These are phyloP conservation scores for Pogostemon cablin DNA, from an alignment of 257 asterid genomes.

Conservation along the genomic window DNA sequence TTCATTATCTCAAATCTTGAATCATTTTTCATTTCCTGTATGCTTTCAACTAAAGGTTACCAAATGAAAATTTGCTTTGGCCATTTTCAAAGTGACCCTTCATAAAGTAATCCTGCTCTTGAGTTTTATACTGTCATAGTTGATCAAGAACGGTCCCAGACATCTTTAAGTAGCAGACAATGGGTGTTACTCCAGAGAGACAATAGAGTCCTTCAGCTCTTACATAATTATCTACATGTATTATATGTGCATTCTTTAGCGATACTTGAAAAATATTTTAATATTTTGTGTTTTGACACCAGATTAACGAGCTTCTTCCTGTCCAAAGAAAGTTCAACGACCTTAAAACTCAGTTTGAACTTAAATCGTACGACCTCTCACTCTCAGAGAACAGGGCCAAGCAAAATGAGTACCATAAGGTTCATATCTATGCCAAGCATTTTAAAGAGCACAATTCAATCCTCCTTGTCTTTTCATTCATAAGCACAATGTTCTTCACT, in stretches of 20 bases:
- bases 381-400: slow-evolving; percentile 81
- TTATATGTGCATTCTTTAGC: background rate
- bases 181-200: background rate
- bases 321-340: slow-evolving; percentile 79
- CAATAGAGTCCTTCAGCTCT: background rate
- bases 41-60: slow-evolving; percentile 11
- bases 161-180: background rate
- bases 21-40: background rate
- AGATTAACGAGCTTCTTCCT: slow-evolving; percentile 89
- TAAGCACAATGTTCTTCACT: slow-evolving; percentile 9
- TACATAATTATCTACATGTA: background rate
- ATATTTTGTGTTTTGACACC: slow-evolving; percentile 39
- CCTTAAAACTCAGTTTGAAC: slow-evolving; percentile 80
- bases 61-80: slow-evolving; percentile 14
- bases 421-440: slow-evolving; percentile 34
- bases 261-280: slow-evolving; percentile 16
- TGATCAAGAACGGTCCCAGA: slow-evolving; percentile 1
- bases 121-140: background rate
- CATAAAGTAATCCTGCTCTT: slow-evolving; percentile 7
- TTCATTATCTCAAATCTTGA: background rate
- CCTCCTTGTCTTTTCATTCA: slow-evolving; percentile 24
- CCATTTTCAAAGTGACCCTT: background rate
- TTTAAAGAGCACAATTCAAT: slow-evolving; percentile 11
- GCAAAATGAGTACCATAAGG: slow-evolving; percentile 99
- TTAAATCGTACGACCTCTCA: slow-evolving; percentile 88